Percentiles rank a stretch among this genome's conserved stretches.
These are phyloP conservation scores for Sporisorium exsertum DNA, from an alignment of 1,284 basidiomycete species.

Conservation along the genomic window DNA sequence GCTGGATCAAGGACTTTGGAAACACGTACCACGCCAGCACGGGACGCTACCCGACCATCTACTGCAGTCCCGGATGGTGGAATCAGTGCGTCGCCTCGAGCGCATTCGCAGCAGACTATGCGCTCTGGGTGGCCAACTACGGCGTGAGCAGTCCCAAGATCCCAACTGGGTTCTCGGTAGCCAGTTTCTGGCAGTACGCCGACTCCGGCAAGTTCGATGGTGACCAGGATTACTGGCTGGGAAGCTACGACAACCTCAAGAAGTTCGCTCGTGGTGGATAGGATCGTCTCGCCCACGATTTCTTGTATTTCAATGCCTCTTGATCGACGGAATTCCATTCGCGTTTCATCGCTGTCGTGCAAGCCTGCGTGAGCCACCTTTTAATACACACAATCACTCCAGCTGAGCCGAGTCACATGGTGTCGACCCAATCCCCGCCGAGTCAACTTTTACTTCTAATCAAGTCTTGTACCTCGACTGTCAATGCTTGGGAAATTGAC, in stretches of 20 bases:
- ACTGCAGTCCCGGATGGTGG: conserved; percentile 79
- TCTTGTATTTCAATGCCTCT: neutral
- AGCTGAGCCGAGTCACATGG: too few relatives aligned
- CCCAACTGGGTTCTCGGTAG: conserved; percentile 63
- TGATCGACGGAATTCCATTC: neutral
- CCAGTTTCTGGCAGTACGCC: conserved; percentile 77
- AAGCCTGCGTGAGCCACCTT: too few relatives aligned
- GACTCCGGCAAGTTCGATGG: conserved; percentile 74
- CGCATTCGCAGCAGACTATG: conserved; percentile 72
- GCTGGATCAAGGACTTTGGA: conserved; percentile 73
- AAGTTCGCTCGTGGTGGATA: conserved; percentile 38
- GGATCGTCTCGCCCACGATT: neutral
- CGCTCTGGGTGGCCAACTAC: conserved; percentile 76
- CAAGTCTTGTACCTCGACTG: too few relatives aligned
- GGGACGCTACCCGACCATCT: conserved; percentile 73
- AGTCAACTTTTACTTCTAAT: too few relatives aligned
- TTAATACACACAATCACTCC: too few relatives aligned
- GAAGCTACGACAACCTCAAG: conserved; percentile 55
- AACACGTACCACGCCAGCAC: conserved; percentile 75
- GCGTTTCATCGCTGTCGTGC: neutral
- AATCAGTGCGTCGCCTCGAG: conserved; percentile 75
- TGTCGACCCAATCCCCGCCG: too few relatives aligned
- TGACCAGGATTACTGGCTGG: conserved; percentile 73
- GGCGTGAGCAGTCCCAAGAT: conserved; percentile 57
- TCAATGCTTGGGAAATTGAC: neutral